These are phyloP conservation scores for Aphanoascus verrucosus DNA, from an alignment of 2,329 filamentous ascomycete species.

Conservation along the genomic window DNA sequence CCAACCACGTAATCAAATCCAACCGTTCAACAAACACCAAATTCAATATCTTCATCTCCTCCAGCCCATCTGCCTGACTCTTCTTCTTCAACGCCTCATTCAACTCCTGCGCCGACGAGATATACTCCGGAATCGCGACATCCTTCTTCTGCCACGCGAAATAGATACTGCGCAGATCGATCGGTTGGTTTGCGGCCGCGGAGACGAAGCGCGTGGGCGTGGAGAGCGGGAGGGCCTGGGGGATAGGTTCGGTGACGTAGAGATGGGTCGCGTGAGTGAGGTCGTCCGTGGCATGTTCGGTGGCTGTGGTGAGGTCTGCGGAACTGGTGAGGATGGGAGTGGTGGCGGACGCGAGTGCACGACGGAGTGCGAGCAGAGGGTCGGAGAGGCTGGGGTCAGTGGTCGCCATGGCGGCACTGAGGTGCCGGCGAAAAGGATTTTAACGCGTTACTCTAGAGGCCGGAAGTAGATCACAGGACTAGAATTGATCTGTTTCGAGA, in stretches of 20 bases:
- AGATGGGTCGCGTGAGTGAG: conserved; percentile 70
- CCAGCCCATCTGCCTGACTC: conserved; percentile 36
- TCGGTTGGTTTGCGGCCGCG: conserved; percentile 50
- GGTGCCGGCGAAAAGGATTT: not conserved
- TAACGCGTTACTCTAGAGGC: not conserved
- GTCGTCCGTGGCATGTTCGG: conserved; percentile 49
- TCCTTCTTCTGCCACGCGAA: conserved; percentile 95
- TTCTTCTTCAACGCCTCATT: conserved; percentile 58
- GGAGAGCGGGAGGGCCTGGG: conserved; percentile 56
- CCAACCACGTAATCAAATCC: conserved; percentile 86
- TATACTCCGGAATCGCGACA: conserved; percentile 80
- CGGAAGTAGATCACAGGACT: not conserved
- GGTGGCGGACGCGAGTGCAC: conserved; percentile 60
- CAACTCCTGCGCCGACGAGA: conserved; percentile 66
- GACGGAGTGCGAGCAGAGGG: conserved; percentile 71
- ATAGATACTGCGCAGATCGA: conserved; percentile 88
- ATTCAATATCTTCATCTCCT: conserved; percentile 57
- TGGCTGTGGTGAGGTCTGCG: conserved; percentile 49
- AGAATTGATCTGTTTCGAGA: not conserved
- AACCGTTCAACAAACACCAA: conserved; percentile 83
- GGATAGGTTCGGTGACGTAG: conserved; percentile 54
- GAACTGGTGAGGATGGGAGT: conserved; percentile 64
- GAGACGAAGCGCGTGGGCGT: conserved; percentile 78
- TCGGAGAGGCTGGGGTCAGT: conserved; percentile 49
- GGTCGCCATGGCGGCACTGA: conserved; percentile 10